Percentiles rank a stretch among this genome's conserved stretches.
Conservation (phyloP, 306 rosid species). For the Spatholobus suberectus region DNA sequence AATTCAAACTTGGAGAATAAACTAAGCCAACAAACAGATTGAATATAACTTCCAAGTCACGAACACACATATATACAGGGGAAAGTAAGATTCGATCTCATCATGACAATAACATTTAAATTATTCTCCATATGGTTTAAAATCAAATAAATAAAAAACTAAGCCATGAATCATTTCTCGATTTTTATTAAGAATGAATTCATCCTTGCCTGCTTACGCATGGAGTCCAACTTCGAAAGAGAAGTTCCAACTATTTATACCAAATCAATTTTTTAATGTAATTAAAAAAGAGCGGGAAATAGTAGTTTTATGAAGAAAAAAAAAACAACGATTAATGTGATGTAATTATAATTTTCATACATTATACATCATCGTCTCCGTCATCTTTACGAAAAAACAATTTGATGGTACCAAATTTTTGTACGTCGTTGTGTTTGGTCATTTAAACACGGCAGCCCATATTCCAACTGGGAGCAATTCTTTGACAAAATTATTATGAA, state of each 20-base stretch:
- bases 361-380: conserved; percentile 6
- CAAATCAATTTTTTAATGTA: neutral
- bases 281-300: neutral
- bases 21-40: neutral
- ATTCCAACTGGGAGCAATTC: neutral
- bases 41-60: neutral
- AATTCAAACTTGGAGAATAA: neutral
- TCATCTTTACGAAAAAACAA: conserved; percentile 1
- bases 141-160: neutral
- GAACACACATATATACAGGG: neutral
- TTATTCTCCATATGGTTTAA: neutral
- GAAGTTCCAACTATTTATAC: conserved; percentile 9
- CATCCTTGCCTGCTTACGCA: neutral
- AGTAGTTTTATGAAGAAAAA: neutral
- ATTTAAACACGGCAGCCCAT: neutral
- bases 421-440: neutral
- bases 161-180: neutral
- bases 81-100: neutral
- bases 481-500: no score
- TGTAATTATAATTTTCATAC: neutral
- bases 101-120: neutral
- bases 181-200: neutral
- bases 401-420: neutral
- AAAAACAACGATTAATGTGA: neutral
- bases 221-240: conserved; percentile 29